Percentiles rank a stretch among this genome's conserved stretches.
phyloP scores from a whole-genome alignment of 2,329 filamentous ascomycete genomes.

The Leptodontidium sp. region DNA sequence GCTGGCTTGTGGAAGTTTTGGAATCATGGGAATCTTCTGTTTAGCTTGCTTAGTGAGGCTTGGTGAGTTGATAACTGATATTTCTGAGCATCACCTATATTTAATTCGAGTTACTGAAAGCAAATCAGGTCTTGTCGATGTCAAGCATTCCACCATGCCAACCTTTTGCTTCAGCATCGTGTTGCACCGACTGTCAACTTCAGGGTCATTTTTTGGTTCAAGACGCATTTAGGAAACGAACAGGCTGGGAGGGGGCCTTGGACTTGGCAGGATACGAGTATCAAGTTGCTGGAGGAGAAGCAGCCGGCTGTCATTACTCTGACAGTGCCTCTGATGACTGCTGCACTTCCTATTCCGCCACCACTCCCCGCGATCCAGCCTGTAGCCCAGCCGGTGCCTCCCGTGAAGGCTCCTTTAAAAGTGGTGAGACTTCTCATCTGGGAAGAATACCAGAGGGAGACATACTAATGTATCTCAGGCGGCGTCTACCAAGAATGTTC shows the following conservation, averaged over 20 bases:
- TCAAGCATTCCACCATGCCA: constrained; percentile 30
- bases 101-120: neutral
- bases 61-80: constrained; percentile 14
- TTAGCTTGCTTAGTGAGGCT: constrained; percentile 25
- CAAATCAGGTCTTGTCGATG: constrained; percentile 27
- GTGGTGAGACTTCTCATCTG: neutral
- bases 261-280: constrained; percentile 30
- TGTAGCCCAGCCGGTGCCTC: neutral
- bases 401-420: neutral
- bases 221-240: constrained; percentile 12
- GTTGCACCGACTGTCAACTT: constrained; percentile 25
- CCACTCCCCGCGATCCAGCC: neutral
- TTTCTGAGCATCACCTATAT: too few species aligned
- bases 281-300: constrained; percentile 27
- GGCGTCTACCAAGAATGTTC: neutral
- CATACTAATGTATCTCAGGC: neutral
- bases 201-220: constrained; percentile 30
- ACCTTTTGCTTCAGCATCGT: constrained; percentile 29
- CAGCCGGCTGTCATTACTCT: neutral
- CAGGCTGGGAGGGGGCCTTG: constrained; percentile 15
- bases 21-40: constrained; percentile 29
- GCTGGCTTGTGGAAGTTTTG: constrained; percentile 30
- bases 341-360: neutral
- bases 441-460: neutral
- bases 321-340: neutral